Evolutionary conservation across 2,329 filamentous ascomycete species (phyloP), one percentile per base, ranked within the genome.

Genomic region (Trichoderma brevicompactum): DNA sequence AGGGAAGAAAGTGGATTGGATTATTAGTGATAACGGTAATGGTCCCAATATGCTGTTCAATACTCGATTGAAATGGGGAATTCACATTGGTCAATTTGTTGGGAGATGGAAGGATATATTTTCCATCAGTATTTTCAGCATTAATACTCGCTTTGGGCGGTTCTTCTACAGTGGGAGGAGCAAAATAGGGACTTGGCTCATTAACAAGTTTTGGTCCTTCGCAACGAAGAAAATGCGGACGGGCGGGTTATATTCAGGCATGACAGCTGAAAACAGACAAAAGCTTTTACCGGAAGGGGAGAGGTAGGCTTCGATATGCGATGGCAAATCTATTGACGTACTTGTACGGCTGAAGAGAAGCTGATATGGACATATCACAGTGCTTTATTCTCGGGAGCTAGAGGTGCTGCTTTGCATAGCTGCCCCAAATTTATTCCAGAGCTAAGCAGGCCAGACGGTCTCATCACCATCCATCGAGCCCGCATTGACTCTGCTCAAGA

Each of bases 11-110:
- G 44, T 60, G 8, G 32, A 60, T 9, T 60, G 56, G 56, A 49
- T 60, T 32, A 60, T 60, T 32, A 60, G 56, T 13, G 56, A 60
- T 32, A 60, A 49, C 17, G 56, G 56, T 32, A 60, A 23, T 32
- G 56, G 56, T 1, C 56, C 56, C 3, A 60, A 60, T 3, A 40
- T 49, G 34, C 8, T 60, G 3, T 60, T 60, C 17, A 60, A 40
- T 15, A 49, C 56, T 48, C 56, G 56, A 36, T 13, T 60, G 13
- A 60, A 49, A 23, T 23, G 56, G 43, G 56, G 56, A 1, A n/a
- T 49, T 28, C 56, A 60, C 17, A 34, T 60, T 13, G 56, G 56
- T 17, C 56, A 49, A 3, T 28, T 60, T 49, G 56, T 60, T 40
- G 56, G 56, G 10, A 23, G 56, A 15, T 60, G 56, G 56, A 60